These are phyloP conservation scores for Lipomyces japonicus DNA, from an alignment of 805 yeast species.

Conservation along the genomic window DNA sequence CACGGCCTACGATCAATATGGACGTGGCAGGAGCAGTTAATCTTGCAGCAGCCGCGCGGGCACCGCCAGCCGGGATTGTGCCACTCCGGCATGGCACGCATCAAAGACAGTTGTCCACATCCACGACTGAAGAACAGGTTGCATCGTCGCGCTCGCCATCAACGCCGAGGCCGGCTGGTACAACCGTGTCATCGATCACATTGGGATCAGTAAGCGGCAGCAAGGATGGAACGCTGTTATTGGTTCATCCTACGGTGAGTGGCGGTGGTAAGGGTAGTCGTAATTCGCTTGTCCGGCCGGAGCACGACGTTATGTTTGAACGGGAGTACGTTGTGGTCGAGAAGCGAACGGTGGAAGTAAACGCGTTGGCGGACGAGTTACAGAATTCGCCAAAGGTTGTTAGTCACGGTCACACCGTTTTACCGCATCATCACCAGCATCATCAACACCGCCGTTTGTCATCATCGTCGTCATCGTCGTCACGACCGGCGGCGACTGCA, in stretches of 20 bases:
- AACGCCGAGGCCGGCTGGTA: background rate
- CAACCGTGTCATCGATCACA: no score
- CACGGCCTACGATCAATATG: no score
- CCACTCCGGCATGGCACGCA: background rate
- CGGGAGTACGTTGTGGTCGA: slow-evolving; percentile 92
- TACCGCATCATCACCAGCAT: no score
- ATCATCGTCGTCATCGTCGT: slow-evolving; percentile 7
- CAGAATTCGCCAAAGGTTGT: slow-evolving; percentile 39
- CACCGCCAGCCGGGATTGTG: background rate
- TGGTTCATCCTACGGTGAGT: no score
- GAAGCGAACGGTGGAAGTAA: slow-evolving; percentile 90
- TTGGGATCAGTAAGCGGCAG: background rate
- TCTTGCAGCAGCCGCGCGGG: background rate
- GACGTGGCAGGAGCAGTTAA: slow-evolving; percentile 4
- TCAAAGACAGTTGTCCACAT: background rate
- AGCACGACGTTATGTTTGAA: slow-evolving; percentile 44
- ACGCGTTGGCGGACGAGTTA: slow-evolving; percentile 90
- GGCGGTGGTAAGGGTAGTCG: background rate
- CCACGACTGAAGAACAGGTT: background rate
- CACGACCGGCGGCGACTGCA: background rate
- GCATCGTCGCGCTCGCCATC: background rate
- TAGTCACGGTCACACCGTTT: background rate
- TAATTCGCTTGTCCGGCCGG: slow-evolving; percentile 20
- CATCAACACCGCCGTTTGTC: slow-evolving; percentile 17
- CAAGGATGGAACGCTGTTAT: background rate